A percentile compares a stretch with the other conserved stretches of the same genome.
Evolutionary conservation across 139 green algal species (phyloP).

Genomic region (Chlorella sorokiniana): DNA sequence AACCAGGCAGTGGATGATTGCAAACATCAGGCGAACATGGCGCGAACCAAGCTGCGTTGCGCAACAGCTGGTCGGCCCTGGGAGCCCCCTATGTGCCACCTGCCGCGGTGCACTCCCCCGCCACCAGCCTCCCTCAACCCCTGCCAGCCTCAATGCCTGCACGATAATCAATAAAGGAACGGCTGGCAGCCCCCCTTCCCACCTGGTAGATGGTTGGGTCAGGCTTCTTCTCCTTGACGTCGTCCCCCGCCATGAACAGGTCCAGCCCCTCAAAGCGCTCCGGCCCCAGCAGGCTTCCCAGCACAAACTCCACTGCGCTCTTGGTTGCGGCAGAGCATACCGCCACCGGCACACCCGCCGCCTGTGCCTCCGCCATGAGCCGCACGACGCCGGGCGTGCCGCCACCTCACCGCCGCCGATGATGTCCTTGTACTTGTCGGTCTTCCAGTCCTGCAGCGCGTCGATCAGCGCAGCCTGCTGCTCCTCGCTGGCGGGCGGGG

Average conservation of each 20-base stretch:
- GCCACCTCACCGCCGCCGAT: conserved; percentile 61
- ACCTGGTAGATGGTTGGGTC: conserved; percentile 81
- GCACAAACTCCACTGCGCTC: conserved; percentile 71
- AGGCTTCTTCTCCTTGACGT: conserved; percentile 79
- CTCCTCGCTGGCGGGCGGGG: conserved; percentile 61
- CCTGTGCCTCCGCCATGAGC: conserved; percentile 84
- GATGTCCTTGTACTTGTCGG: conserved; percentile 73
- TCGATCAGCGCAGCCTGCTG: conserved; percentile 83
- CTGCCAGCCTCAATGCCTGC: too few species aligned
- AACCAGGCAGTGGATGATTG: too few species aligned
- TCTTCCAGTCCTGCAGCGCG: conserved; percentile 86
- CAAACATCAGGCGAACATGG: too few species aligned
- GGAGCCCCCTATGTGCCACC: too few species aligned
- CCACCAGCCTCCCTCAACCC: too few species aligned
- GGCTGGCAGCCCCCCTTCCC: background rate
- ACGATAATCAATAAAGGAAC: too few species aligned
- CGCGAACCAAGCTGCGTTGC: too few species aligned
- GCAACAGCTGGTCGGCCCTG: too few species aligned
- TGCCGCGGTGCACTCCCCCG: too few species aligned
- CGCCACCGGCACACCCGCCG: conserved; percentile 67
- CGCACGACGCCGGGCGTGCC: conserved; percentile 75
- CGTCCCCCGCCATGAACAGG: conserved; percentile 84
- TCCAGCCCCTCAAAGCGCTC: conserved; percentile 81
- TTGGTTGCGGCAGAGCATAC: conserved; percentile 94
- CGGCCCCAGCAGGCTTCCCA: conserved; percentile 82